phyloP scores from a whole-genome alignment of 352 stramenopile genomes.

The Phytophthora constricta region DNA sequence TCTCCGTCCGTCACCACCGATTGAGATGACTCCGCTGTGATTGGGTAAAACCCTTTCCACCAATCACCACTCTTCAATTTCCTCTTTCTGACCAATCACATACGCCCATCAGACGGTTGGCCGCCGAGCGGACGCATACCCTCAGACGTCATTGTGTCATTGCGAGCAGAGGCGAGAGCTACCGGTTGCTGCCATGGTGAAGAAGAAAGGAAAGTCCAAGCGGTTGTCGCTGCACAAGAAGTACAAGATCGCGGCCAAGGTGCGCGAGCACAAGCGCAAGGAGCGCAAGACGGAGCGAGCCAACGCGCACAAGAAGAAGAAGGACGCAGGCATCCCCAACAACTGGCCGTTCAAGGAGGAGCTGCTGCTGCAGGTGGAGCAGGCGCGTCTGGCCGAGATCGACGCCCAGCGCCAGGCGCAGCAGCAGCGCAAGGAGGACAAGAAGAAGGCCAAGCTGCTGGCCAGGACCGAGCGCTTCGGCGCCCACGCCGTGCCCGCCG shows the following conservation, averaged over 20 bases:
- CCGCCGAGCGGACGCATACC: constrained; percentile 19
- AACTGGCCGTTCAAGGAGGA: constrained; percentile 99
- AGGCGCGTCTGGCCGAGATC: constrained; percentile 78
- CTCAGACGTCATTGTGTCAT: constrained; percentile 4
- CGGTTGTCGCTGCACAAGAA: constrained; percentile 98
- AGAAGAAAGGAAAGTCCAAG: constrained; percentile 99
- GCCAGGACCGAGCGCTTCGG: constrained; percentile 31
- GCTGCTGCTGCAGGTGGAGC: constrained; percentile 85
- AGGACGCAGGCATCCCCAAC: constrained; percentile 98
- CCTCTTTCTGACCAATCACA: constrained; percentile 38
- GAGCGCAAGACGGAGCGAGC: constrained; percentile 93
- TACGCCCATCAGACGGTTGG: constrained; percentile 40
- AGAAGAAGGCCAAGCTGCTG: constrained; percentile 68
- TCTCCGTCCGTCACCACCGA: not conserved
- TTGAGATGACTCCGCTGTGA: not conserved
- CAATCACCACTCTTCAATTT: constrained; percentile 1
- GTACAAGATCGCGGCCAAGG: constrained; percentile 96
- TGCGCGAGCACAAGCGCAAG: constrained; percentile 95
- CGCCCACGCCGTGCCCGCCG: constrained; percentile 34
- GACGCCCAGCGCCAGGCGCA: constrained; percentile 67
- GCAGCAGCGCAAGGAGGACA: constrained; percentile 67
- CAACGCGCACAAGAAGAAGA: constrained; percentile 93
- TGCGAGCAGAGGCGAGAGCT: not conserved
- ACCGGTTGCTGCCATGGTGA: constrained; percentile 90
- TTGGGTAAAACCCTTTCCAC: constrained; percentile 10